Evolutionary conservation across 139 green algal species (phyloP).

Genomic region (Closterium sp.): DNA sequence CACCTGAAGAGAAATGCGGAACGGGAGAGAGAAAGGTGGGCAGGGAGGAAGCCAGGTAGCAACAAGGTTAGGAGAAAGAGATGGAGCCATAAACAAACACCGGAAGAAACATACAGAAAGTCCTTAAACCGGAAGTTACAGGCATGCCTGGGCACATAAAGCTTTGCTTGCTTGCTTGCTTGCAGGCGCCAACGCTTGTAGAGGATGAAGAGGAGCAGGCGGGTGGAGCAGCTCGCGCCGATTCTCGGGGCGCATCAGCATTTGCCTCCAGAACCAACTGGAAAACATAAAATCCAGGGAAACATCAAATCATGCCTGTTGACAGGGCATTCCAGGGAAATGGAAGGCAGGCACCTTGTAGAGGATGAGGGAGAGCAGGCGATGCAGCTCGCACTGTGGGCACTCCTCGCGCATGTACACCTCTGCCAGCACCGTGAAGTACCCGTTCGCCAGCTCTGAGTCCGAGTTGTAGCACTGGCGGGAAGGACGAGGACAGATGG

Average conservation of each 20-base stretch:
- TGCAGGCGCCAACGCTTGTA: background rate
- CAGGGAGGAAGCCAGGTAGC: no score
- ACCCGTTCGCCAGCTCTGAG: conserved; percentile 60
- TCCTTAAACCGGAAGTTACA: no score
- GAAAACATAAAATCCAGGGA: no score
- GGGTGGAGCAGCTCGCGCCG: background rate
- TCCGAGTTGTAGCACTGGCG: conserved; percentile 69
- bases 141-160: background rate
- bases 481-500: background rate
- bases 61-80: no score
- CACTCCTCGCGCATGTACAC: conserved; percentile 48
- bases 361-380: conserved; percentile 81
- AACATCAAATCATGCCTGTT: no score
- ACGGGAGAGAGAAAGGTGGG: background rate
- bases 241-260: no score
- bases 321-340: no score
- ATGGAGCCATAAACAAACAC: no score
- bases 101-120: no score
- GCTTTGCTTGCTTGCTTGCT: no score
- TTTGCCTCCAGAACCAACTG: no score
- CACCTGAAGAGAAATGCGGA: conserved; percentile 12
- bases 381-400: conserved; percentile 50
- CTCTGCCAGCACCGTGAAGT: conserved; percentile 62
- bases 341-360: no score
- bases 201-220: background rate